A percentile compares a stretch with the other conserved stretches of the same genome.
These are phyloP conservation scores for Leptosphaerulina australis DNA, from an alignment of 2,329 filamentous ascomycete genomes.

Conservation along the genomic window DNA sequence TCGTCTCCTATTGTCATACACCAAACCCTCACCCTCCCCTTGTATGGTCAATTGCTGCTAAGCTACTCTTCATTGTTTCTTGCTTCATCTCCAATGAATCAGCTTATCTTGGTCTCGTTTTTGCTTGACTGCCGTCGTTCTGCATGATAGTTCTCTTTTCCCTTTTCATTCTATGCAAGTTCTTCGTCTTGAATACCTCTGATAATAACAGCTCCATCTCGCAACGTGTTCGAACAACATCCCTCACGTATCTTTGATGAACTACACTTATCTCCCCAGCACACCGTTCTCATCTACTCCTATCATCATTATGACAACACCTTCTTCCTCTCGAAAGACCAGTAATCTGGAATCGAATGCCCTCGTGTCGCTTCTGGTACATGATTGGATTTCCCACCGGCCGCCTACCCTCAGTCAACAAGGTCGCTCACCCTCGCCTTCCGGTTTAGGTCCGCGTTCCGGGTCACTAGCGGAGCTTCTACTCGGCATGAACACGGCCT, in stretches of 20 bases:
- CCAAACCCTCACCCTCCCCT: too few relatives aligned
- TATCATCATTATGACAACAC: conserved; percentile 90
- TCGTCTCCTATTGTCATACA: too few relatives aligned
- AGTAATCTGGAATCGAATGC: conserved; percentile 83
- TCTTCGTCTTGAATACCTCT: conserved; percentile 6
- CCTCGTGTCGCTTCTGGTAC: conserved; percentile 89
- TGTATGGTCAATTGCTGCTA: too few relatives aligned
- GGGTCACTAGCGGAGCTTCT: conserved; percentile 83
- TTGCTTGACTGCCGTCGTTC: too few relatives aligned
- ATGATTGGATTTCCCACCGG: conserved; percentile 96
- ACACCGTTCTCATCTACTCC: conserved; percentile 67
- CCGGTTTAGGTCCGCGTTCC: conserved; percentile 57
- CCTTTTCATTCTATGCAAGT: too few relatives aligned
- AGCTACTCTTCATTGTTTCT: conserved; percentile 1
- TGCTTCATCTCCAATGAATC: too few relatives aligned
- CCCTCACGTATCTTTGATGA: conserved; percentile 96
- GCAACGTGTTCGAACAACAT: conserved; percentile 84
- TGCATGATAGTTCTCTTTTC: neutral
- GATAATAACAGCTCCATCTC: conserved; percentile 77
- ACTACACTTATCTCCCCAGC: conserved; percentile 92
- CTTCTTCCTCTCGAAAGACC: conserved; percentile 77
- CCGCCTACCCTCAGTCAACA: conserved; percentile 70
- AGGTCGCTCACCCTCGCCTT: conserved; percentile 65
- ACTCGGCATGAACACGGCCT: conserved; percentile 87
- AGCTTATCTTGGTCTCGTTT: too few relatives aligned